A percentile compares a stretch with the other conserved stretches of the same genome.
These are phyloP conservation scores for Fusarium goolgardi DNA, from an alignment of 2,329 filamentous ascomycete species.

Conservation along the genomic window DNA sequence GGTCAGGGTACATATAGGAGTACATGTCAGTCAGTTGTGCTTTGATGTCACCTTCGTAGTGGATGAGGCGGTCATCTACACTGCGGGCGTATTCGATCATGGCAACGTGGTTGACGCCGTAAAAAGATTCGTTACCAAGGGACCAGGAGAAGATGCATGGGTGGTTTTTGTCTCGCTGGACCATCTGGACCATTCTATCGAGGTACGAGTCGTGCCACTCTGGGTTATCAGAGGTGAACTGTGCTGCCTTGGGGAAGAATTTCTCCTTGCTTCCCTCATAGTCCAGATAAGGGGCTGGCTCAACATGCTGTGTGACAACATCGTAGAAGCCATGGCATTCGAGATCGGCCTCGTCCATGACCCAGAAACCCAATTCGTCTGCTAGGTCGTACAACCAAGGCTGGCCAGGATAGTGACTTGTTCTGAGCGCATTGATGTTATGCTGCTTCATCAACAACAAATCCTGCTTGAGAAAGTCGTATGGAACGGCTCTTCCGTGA, in stretches of 20 bases:
- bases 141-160: slow-evolving; percentile 21
- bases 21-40: slow-evolving; percentile 24
- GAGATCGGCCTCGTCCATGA: slow-evolving; percentile 21
- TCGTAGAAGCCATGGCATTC: slow-evolving; percentile 20
- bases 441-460: slow-evolving; percentile 21
- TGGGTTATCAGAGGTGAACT: slow-evolving; percentile 17
- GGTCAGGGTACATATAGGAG: slow-evolving; percentile 21
- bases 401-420: slow-evolving; percentile 10
- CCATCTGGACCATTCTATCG: slow-evolving; percentile 15
- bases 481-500: slow-evolving; percentile 14
- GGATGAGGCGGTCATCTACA: slow-evolving; percentile 13
- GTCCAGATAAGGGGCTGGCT: slow-evolving; percentile 13
- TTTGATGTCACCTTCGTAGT: slow-evolving; percentile 22
- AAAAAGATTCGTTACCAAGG: slow-evolving; percentile 16
- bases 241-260: slow-evolving; percentile 17
- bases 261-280: slow-evolving; percentile 25
- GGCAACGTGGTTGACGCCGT: slow-evolving; percentile 10
- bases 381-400: slow-evolving; percentile 19
- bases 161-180: slow-evolving; percentile 22
- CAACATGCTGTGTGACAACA: slow-evolving; percentile 12
- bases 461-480: slow-evolving; percentile 18
- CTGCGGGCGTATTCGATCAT: slow-evolving; percentile 23
- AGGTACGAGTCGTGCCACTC: slow-evolving; percentile 9
- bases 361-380: slow-evolving; percentile 19
- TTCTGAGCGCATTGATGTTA: slow-evolving; percentile 21